Evolutionary conservation across 805 yeast species (phyloP), one percentile per base, ranked within the genome.

Genomic region (Limtongia smithiae): DNA sequence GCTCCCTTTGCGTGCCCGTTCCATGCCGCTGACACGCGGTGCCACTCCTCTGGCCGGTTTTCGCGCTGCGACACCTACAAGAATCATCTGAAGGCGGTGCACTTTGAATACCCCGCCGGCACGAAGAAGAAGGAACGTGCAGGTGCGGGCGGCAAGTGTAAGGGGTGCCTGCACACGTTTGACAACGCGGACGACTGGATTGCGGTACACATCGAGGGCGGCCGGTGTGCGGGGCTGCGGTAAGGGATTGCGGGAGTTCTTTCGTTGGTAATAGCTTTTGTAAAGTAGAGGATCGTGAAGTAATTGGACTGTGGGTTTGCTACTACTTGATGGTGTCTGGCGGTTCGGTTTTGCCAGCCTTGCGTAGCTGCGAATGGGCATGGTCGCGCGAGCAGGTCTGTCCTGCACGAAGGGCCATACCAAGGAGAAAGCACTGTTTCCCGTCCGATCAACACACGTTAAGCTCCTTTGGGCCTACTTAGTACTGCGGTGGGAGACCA

Each of bases 11-110:
- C 79, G 62, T 89, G 97, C 61, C 97, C 97, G 1, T 85, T 79
- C 65, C 79, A 74, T 60, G 57, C 66, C 32, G 56, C 60, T 63
- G 70, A 22, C 60, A 62, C 22, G 45, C 52, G 60, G 38, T 88
- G 96, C 64, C 97, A 89, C 64, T 78, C 79, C 46, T 79, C 87
- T 6, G 97, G 97, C 4, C 81, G 85, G 27, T 89, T 89, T 61
- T 81, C 89, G 11, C 75, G 97, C 43, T 85, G 96, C 65, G 97
- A 89, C 64, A 89, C 97, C 3, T 89, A 80, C 69, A 89, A 89
- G 63, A 89, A 89, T 68, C 97, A 89, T 68, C 72, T 89, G 54
- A 86, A 85, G 65, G 94, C 96, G 1, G 75, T 89, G 54, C 97
- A 89, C 64, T 89, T 89, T 65, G 83, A 79, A 57, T 89, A 89